These are phyloP conservation scores for Chenopodium formosanum DNA, from an alignment of 148 eudicot species.

Conservation along the genomic window DNA sequence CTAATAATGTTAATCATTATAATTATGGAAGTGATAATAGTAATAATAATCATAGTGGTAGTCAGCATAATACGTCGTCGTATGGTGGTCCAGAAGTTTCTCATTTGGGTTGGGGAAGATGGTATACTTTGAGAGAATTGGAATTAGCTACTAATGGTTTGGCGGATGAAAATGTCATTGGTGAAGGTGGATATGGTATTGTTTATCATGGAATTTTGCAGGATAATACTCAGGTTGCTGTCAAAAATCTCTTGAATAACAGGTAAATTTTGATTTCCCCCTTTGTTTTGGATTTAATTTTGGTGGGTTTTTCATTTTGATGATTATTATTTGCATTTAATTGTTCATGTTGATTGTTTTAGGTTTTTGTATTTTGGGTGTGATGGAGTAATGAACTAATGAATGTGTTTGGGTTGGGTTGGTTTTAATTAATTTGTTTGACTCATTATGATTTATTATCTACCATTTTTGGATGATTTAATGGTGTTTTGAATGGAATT, in stretches of 20 bases:
- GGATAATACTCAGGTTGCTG: conserved; percentile 77
- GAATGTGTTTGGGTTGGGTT: neutral
- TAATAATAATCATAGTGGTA: conserved; percentile 14
- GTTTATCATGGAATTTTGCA: conserved; percentile 75
- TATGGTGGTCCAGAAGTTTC: conserved; percentile 77
- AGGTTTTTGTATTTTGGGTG: neutral
- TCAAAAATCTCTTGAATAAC: conserved; percentile 83
- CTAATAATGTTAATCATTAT: conserved; percentile 29
- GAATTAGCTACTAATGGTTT: conserved; percentile 76
- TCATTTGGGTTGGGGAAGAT: conserved; percentile 85
- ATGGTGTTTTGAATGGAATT: neutral
- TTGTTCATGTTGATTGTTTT: no score
- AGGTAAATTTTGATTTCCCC: conserved; percentile 39
- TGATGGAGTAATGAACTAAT: neutral
- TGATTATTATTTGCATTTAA: no score
- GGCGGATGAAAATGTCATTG: conserved; percentile 82
- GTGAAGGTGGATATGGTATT: conserved; percentile 97
- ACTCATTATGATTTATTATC: neutral
- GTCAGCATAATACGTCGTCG: conserved; percentile 34
- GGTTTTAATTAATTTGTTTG: neutral
- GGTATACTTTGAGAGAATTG: conserved; percentile 88
- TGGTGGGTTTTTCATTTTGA: neutral
- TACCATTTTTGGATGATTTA: neutral
- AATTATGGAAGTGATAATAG: conserved; percentile 6
- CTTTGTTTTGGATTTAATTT: neutral